Evolutionary conservation across 2,329 filamentous ascomycete species (phyloP).

Genomic region (Aspergillus unguis): DNA sequence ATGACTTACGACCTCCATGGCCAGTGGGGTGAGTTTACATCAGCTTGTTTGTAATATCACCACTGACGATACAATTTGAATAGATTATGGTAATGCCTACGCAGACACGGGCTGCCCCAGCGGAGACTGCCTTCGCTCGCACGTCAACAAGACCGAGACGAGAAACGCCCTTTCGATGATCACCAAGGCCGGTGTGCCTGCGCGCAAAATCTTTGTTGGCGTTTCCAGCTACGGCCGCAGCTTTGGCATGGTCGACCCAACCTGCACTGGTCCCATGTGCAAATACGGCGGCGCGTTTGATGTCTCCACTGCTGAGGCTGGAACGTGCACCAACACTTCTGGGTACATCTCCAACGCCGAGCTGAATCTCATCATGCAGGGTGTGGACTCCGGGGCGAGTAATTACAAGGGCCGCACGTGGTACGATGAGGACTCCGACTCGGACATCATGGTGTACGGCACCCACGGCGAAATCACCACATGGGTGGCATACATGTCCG

Average conservation of each 20-base stretch:
- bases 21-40: background rate
- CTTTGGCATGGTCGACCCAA: background rate
- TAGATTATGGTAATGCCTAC: background rate
- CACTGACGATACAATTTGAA: background rate
- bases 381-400: background rate
- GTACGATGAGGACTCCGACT: background rate
- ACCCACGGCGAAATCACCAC: slow-evolving; percentile 2
- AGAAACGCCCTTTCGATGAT: slow-evolving; percentile 29
- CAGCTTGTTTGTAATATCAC: background rate
- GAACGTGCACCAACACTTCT: slow-evolving; percentile 15
- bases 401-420: background rate
- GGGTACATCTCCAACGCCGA: slow-evolving; percentile 3
- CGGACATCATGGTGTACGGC: slow-evolving; percentile 4
- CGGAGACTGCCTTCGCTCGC: slow-evolving; percentile 27
- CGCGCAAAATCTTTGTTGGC: slow-evolving; percentile 2
- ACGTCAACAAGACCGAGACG: slow-evolving; percentile 39
- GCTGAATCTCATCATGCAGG: background rate
- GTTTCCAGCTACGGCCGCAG: slow-evolving; percentile 3
- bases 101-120: slow-evolving; percentile 20
- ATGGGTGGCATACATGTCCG: slow-evolving; percentile 32
- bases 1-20: slow-evolving; percentile 42
- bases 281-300: background rate
- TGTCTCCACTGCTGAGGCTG: background rate
- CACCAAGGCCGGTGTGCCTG: slow-evolving; percentile 3
- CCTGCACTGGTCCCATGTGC: background rate